A percentile compares a stretch with the other conserved stretches of the same genome.
These are phyloP conservation scores for Abelmoschus esculentus DNA, from an alignment of 345 rosid species.

Conservation along the genomic window DNA sequence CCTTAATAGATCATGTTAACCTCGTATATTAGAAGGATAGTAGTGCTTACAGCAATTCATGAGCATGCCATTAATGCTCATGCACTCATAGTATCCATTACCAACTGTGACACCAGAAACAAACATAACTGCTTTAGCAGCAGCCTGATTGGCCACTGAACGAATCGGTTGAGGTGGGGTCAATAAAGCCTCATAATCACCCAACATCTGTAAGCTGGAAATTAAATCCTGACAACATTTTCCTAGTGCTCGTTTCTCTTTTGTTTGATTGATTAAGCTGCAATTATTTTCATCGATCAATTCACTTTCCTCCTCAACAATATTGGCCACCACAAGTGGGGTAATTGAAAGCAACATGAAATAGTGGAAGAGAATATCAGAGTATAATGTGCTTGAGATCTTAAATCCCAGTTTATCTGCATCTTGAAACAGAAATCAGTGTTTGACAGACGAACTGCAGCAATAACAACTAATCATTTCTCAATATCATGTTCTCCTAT, in stretches of 20 bases:
- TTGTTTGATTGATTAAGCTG: slow-evolving; percentile 34
- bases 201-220: slow-evolving; percentile 70
- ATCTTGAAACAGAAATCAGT: neutral
- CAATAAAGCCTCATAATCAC: slow-evolving; percentile 72
- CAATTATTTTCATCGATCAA: slow-evolving; percentile 44
- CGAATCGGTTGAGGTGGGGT: slow-evolving; percentile 58
- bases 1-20: neutral
- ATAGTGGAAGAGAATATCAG: no score
- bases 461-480: neutral
- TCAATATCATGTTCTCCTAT: slow-evolving; percentile 1
- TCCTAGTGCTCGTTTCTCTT: slow-evolving; percentile 45
- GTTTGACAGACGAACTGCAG: neutral
- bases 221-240: slow-evolving; percentile 58
- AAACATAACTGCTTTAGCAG: slow-evolving; percentile 68
- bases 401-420: neutral
- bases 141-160: slow-evolving; percentile 87
- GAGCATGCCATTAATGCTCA: slow-evolving; percentile 71
- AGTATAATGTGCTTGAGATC: neutral
- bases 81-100: slow-evolving; percentile 53
- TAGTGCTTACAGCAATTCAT: slow-evolving; percentile 62
- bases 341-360: slow-evolving; percentile 65
- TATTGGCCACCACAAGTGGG: slow-evolving; percentile 62
- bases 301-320: slow-evolving; percentile 85
- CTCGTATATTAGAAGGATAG: neutral
- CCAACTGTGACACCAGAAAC: slow-evolving; percentile 53